Evolutionary conservation across 345 rosid genomes (phyloP), one percentile per base, ranked within the genome.

Genomic region (Ceriops zippeliana): DNA sequence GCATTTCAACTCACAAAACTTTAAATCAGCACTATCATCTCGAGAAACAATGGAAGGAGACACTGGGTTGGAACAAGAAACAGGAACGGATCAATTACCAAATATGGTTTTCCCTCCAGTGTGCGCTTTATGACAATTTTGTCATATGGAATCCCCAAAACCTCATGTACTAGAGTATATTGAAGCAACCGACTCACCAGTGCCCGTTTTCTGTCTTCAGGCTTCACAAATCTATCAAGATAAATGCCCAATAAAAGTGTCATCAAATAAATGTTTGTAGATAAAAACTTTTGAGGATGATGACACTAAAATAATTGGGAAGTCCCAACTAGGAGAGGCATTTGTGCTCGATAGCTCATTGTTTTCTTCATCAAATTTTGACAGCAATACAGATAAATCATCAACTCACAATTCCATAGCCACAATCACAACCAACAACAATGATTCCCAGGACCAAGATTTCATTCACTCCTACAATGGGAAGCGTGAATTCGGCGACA

Each of bases 111-210:
- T 56, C 90, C 90, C 71, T 89, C 89, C 57, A 30, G 24, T 1
- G 86, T 85, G 58, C 89, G 90, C 19, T 76, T 73, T 70, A 89
- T 86, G 65, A 66, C 62, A 70, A 83, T 82, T 31, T 78, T 76
- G 22, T 73, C 69, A 63, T 60, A 78, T 5, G 86, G 84, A 34
- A 82, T 73, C 49, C 81, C 83, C 62, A 83, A 24, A 11, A 85
- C 83, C 67, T 86, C 72, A 67, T 62, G 75, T 28, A 79, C 77
- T 53, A 89, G 78, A 42, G 83, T 71, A 70, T 85, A 83, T 42
- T 89, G 93, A 65, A 86, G 90, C 79, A 88, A 59, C 67, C 80
- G 62, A 78, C 93, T 88, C 26, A 85, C 85, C 52, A 89, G 79
- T 0, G 89, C 88, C 59, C 89, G 75, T 73, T 86, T 86, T 65